phyloP scores from a whole-genome alignment of 2,329 filamentous ascomycete species.

The Anisogramma anomala region DNA sequence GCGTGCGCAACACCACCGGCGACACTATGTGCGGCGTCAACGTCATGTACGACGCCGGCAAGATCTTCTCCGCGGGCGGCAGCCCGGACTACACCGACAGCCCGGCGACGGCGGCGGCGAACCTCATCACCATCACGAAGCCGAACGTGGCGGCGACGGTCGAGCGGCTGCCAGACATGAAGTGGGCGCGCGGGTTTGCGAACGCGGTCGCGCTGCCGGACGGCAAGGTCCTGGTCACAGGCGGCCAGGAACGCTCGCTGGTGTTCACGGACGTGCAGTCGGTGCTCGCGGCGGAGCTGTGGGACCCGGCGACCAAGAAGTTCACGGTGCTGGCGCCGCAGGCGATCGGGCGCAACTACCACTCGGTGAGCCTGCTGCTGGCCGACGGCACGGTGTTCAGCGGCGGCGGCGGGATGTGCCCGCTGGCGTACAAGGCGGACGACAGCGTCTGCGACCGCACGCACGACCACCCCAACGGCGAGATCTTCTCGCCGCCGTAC shows the following conservation, averaged over 20 bases:
- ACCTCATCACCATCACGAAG: constrained; percentile 36
- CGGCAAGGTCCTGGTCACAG: constrained; percentile 34
- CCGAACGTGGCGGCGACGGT: constrained; percentile 18
- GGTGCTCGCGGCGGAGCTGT: constrained; percentile 33
- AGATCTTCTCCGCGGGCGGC: constrained; percentile 40
- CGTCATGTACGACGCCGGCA: constrained; percentile 44
- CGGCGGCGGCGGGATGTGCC: constrained; percentile 37
- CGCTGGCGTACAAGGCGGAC: neutral
- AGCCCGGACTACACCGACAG: constrained; percentile 30
- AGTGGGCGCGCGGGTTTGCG: constrained; percentile 29
- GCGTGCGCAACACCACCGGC: constrained; percentile 31
- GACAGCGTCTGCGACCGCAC: constrained; percentile 20
- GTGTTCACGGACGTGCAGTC: constrained; percentile 34
- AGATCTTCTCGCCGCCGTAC: constrained; percentile 46
- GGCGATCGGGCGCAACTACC: constrained; percentile 35
- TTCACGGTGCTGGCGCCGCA: constrained; percentile 28
- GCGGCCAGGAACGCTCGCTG: constrained; percentile 31
- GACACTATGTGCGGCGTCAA: constrained; percentile 41
- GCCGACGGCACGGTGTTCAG: constrained; percentile 38
- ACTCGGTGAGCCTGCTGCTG: constrained; percentile 36
- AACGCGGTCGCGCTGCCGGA: constrained; percentile 37
- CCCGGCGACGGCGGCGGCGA: constrained; percentile 29
- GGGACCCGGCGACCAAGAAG: constrained; percentile 29
- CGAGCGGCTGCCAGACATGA: constrained; percentile 18
- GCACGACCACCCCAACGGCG: constrained; percentile 40